Conservation (phyloP, 495 filamentous ascomycete genomes). For the Penicillium riverlandense region DNA sequence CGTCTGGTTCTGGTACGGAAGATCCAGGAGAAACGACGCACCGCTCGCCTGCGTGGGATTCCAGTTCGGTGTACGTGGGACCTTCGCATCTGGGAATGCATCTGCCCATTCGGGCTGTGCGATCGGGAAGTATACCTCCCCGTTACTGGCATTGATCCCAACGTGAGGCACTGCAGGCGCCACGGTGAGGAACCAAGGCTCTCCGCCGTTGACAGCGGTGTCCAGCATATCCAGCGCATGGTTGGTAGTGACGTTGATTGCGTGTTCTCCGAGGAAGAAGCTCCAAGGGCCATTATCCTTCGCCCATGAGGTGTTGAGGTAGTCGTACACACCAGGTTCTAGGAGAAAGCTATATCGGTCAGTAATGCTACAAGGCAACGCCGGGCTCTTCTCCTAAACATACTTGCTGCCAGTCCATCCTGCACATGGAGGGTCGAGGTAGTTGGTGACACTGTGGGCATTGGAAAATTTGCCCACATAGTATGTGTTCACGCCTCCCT, state of each 20-base stretch:
- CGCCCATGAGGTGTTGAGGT: background rate
- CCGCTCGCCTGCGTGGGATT: background rate
- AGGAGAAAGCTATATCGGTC: background rate
- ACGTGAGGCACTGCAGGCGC: background rate
- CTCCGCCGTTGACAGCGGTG: background rate
- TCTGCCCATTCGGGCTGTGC: background rate
- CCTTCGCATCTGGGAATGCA: background rate
- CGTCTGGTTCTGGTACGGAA: no score
- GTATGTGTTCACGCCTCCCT: constrained; percentile 61
- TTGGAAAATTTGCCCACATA: background rate
- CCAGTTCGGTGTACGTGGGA: background rate
- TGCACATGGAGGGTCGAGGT: background rate
- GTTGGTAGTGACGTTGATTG: background rate
- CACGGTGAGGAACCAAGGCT: background rate
- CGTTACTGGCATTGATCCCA: background rate
- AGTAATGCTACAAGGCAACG: background rate
- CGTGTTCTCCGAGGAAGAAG: background rate
- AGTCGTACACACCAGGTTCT: background rate
- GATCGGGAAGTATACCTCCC: background rate
- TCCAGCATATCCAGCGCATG: background rate
- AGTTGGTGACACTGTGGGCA: background rate
- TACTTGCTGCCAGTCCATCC: background rate
- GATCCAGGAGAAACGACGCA: no score
- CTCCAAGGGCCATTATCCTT: background rate
- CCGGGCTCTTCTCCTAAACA: background rate